Conservation (phyloP, 2,329 filamentous ascomycete genomes). For the Parastagonospora nodorum region DNA sequence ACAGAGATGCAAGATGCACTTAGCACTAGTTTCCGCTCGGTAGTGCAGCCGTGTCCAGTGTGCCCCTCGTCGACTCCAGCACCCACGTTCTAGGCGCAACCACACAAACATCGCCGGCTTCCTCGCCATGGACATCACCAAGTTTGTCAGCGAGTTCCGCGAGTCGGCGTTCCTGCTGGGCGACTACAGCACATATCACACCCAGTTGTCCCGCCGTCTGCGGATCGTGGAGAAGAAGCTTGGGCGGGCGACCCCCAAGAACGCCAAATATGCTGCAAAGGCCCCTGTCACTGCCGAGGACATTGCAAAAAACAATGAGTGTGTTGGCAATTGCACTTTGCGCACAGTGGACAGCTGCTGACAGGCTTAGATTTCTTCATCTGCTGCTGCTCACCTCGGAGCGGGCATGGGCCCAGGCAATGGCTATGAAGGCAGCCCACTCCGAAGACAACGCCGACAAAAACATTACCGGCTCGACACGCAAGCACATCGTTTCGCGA, state of each 20-base stretch:
- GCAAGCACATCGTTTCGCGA: constrained; percentile 87
- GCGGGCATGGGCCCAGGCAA: constrained; percentile 91
- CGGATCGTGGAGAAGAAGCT: constrained; percentile 85
- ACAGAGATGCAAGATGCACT: constrained; percentile 11
- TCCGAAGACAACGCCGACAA: constrained; percentile 73
- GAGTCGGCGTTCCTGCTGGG: constrained; percentile 85
- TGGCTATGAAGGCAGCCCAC: constrained; percentile 88
- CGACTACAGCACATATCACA: constrained; percentile 85
- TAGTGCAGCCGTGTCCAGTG: constrained; percentile 3
- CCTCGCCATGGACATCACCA: constrained; percentile 81
- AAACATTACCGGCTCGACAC: constrained; percentile 76
- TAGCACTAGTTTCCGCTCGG: constrained; percentile 16
- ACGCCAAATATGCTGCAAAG: constrained; percentile 81
- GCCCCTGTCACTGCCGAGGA: constrained; percentile 73
- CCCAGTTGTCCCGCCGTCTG: constrained; percentile 78
- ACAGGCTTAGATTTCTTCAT: constrained; percentile 30
- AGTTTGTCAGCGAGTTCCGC: constrained; percentile 76
- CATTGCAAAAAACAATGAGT: constrained; percentile 77
- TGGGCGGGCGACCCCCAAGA: constrained; percentile 80
- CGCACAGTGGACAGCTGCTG: not conserved
- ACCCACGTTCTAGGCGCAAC: too few relatives aligned
- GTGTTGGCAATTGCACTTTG: constrained; percentile 39
- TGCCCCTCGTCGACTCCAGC: too few relatives aligned
- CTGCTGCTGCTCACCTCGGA: constrained; percentile 86
- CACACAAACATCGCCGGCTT: not conserved